Evolutionary conservation across 2,329 filamentous ascomycete species (phyloP).

Genomic region (Colletotrichum falcatum): DNA sequence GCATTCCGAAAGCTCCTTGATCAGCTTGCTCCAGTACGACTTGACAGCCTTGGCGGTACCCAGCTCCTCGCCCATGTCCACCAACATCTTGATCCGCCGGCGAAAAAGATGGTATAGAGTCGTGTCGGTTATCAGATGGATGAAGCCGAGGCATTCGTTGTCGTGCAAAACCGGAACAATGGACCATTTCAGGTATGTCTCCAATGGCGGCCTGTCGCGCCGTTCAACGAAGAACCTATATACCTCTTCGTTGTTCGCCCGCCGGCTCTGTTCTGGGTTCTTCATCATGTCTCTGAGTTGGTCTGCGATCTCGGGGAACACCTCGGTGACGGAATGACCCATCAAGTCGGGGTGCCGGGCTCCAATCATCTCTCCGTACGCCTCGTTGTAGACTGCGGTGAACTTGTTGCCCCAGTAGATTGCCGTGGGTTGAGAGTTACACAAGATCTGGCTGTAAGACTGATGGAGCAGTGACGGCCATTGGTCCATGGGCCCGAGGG

Average conservation of each 20-base stretch:
- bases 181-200: constrained; percentile 62
- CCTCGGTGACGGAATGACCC: constrained; percentile 67
- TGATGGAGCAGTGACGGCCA: constrained; percentile 63
- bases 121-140: constrained; percentile 60
- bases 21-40: constrained; percentile 61
- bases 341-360: constrained; percentile 73
- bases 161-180: constrained; percentile 59
- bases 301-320: constrained; percentile 61
- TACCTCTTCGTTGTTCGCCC: constrained; percentile 55
- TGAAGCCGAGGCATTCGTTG: constrained; percentile 58
- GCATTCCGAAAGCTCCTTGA: constrained; percentile 58
- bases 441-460: constrained; percentile 57
- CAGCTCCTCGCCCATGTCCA: constrained; percentile 60
- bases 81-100: constrained; percentile 61
- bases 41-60: constrained; percentile 57
- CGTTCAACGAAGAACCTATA: constrained; percentile 60
- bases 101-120: constrained; percentile 62
- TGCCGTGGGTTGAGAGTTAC: constrained; percentile 62
- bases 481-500: constrained; percentile 58
- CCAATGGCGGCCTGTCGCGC: constrained; percentile 55
- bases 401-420: constrained; percentile 75
- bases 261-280: constrained; percentile 46
- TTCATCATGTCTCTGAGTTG: constrained; percentile 61
- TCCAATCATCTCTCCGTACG: constrained; percentile 72
- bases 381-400: constrained; percentile 76